Evolutionary conservation across 768 basidiomycete genomes (phyloP), one percentile per base, ranked within the genome.

Genomic region (Suillus bovinus): DNA sequence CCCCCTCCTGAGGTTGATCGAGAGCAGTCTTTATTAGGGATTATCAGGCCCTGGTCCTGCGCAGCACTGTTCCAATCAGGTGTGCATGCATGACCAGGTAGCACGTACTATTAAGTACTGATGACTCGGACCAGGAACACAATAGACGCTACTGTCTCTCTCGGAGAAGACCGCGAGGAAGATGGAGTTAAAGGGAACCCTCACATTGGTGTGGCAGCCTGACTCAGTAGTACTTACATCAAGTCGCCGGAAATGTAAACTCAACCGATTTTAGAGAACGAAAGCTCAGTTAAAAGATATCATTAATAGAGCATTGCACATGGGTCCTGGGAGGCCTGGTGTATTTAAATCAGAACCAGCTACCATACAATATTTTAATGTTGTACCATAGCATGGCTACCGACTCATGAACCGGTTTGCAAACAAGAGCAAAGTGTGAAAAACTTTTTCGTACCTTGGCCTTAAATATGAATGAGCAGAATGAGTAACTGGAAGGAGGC

Each of bases 361-460:
- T 34, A 34, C 10, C 33, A 34, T 34, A n/a, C n/a, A n/a, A n/a
- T n/a, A n/a, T n/a, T n/a, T n/a, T n/a, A 34, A 10, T 10, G 33
- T 34, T 34, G 33, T 34, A 2, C 33, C 33, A 34, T 34, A n/a
- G 33, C 33, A 34, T 34, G 33, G 33, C 33, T 34, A 34, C 33
- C 33, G 33, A 33, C 1, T 34, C 33, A 44, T 14, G 27, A 29
- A 29, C 27, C 49, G 5, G 29, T 11, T 9, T 5, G 62, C 61
- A 71, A 71, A 73, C 52, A 73, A 63, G 54, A 64, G 59, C 70
- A 70, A 46, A 27, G 27, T 4, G 59, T 59, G 71, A 71, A 70
- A 69, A 67, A 61, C 0, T 50, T 71, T 70, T 36, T 20, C 20
- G 20, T 29, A 33, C 58, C 57, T 41, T 22, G 22, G 11, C 13